Evolutionary conservation across 108 stramenopile species (phyloP).

Genomic region (Cyclotella atomus): DNA sequence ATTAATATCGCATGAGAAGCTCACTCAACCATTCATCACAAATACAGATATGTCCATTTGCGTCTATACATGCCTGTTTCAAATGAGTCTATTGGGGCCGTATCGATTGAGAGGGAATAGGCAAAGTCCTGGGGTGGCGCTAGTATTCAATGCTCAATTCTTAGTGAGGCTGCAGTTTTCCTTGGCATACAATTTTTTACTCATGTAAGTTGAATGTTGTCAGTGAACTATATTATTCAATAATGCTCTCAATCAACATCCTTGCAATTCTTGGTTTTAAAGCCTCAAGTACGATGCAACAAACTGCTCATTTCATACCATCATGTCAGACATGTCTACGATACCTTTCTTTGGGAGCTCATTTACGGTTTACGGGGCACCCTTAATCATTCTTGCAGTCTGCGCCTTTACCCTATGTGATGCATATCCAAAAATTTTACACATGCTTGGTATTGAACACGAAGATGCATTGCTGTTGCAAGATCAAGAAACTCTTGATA

Average conservation of each 20-base stretch:
- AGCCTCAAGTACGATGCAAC: slow-evolving; percentile 64
- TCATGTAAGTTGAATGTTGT: slow-evolving; percentile 47
- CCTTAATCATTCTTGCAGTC: slow-evolving; percentile 57
- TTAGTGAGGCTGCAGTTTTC: slow-evolving; percentile 75
- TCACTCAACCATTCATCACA: background rate
- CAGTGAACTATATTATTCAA: background rate
- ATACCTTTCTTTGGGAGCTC: slow-evolving; percentile 69
- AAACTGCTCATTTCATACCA: slow-evolving; percentile 50
- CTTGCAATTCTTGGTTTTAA: background rate
- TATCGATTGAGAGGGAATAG: slow-evolving; percentile 51
- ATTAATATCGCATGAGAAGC: background rate
- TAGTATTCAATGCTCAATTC: slow-evolving; percentile 86
- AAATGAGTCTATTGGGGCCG: slow-evolving; percentile 60
- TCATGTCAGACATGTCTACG: slow-evolving; percentile 62
- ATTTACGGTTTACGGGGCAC: slow-evolving; percentile 63
- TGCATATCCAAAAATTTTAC: slow-evolving; percentile 55
- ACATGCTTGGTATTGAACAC: slow-evolving; percentile 58
- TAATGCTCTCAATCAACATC: background rate
- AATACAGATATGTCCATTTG: slow-evolving; percentile 57
- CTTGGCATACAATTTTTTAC: slow-evolving; percentile 71
- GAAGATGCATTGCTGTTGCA: slow-evolving; percentile 60
- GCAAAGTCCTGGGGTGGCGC: slow-evolving; percentile 58
- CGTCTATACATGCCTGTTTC: slow-evolving; percentile 55
- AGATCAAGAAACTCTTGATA: slow-evolving; percentile 52
- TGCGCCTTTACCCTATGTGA: slow-evolving; percentile 58